Evolutionary conservation across 192 early-diverging fungal genomes (phyloP), one percentile per base, ranked within the genome.

Genomic region (Coemansia sp.): DNA sequence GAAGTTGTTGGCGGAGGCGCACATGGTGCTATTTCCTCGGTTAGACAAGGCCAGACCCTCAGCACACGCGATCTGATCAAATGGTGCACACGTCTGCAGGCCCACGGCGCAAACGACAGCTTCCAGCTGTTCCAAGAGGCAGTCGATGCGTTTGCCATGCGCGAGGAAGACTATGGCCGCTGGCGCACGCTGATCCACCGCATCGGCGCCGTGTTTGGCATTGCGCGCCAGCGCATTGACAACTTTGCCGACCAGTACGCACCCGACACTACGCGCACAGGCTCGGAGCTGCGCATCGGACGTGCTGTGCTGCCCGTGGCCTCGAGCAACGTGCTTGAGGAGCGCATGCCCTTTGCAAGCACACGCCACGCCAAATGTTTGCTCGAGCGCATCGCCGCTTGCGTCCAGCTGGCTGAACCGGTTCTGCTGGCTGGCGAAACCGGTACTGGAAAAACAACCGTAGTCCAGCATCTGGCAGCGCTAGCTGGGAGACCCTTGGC

Each of bases 371-470:
- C 93, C 7, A 58, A 87, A 24, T 81, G 89, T 19, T 70, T 95
- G 13, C 58, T 99, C 65, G 94, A 97, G 63, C 80, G 84, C 41
- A 71, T 99, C 17, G 90, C 94, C 10, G 83, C 90, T 5, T 85
- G 83, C 50, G 84, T 92, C 17, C 75, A 80, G 44, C 71, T 92
- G 50, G 80, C 79, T 18, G 94, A 97, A 58, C 92, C 95, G 10
- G 82, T 91, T 0, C 64, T 99, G 23, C 77, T 99, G 11, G 86
- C 95, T 4, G 97, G 97, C 42, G 97, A 99, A 58, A 99, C 97
- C 0, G 97, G 97, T 46, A 93, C 93, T 6, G 97, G 97, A 43
- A 99, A 99, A 77, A 99, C 97, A 0, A 93, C 95, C 0, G 86
- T 91, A 6, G 87, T 99, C 13, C 97, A 99, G 71, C 84, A 90